Conservation (phyloP, 805 yeast genomes). For the Ascoidea tarda region DNA sequence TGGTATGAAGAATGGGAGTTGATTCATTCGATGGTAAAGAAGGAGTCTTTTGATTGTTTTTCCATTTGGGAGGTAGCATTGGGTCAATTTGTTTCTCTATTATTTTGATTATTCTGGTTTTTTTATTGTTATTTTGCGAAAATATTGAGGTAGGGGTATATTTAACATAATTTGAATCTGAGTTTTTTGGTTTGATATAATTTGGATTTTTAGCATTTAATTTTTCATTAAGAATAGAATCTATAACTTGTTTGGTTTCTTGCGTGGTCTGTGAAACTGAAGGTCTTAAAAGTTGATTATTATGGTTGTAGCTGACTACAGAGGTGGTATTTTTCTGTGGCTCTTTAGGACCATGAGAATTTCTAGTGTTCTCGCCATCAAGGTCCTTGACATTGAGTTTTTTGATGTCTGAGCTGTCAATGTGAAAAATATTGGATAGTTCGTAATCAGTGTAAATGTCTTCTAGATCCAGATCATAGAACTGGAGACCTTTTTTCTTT, state of each 20-base stretch:
- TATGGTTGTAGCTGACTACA: no score
- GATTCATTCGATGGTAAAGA: constrained; percentile 36
- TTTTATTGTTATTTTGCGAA: neutral
- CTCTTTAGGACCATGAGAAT: no score
- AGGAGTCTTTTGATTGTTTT: constrained; percentile 55
- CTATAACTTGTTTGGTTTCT: neutral
- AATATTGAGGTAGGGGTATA: neutral
- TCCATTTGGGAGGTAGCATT: constrained; percentile 68
- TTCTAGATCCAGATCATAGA: neutral
- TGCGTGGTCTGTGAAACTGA: no score
- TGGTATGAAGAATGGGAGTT: constrained; percentile 32
- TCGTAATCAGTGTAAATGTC: neutral
- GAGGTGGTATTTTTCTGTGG: no score
- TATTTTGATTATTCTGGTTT: constrained; percentile 40
- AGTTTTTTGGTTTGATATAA: no score
- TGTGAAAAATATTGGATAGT: neutral
- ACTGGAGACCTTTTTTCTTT: neutral
- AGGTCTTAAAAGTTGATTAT: no score
- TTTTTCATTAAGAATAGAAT: no score
- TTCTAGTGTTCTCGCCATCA: no score
- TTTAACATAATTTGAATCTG: no score
- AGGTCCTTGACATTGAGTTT: neutral
- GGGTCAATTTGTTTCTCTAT: constrained; percentile 68
- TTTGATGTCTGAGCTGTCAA: neutral
- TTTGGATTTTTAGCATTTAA: neutral